Evolutionary conservation across 768 basidiomycete species (phyloP).

Genomic region (Termitomyces sp.): DNA sequence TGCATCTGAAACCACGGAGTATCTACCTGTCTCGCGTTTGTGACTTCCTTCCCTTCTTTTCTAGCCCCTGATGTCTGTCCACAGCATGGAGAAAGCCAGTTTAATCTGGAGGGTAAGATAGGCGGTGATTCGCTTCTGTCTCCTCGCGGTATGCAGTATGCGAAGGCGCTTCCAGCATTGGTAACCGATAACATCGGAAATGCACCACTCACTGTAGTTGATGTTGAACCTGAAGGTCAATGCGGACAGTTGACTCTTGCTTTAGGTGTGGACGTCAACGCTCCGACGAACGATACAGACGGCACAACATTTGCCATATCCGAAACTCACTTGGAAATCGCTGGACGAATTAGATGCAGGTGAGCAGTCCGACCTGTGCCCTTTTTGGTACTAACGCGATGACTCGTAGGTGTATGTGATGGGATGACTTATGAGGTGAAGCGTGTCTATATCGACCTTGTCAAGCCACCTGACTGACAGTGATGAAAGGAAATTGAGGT

Average conservation of each 20-base stretch:
- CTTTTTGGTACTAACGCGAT: background rate
- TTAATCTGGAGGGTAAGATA: conserved; percentile 93
- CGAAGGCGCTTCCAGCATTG: conserved; percentile 77
- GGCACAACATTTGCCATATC: conserved; percentile 72
- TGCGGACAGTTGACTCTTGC: conserved; percentile 1
- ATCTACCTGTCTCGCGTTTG: conserved; percentile 94
- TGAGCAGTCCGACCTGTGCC: conserved; percentile 10
- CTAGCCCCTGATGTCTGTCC: conserved; percentile 5
- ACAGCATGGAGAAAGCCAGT: conserved; percentile 97
- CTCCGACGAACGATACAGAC: conserved; percentile 91
- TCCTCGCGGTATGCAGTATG: conserved; percentile 78
- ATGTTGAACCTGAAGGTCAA: background rate
- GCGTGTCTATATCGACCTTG: background rate
- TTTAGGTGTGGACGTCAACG: conserved; percentile 98
- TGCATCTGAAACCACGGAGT: conserved; percentile 93
- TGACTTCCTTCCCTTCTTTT: conserved; percentile 5
- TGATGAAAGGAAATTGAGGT: conserved; percentile 80
- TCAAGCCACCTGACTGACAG: background rate
- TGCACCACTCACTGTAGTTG: conserved; percentile 72
- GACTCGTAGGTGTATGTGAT: conserved; percentile 75
- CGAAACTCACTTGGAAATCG: conserved; percentile 97
- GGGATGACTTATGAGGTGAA: conserved; percentile 91
- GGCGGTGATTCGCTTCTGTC: conserved; percentile 95
- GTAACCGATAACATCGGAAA: conserved; percentile 90
- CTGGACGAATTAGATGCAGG: conserved; percentile 96